Conservation (phyloP, 495 filamentous ascomycete species). For the Aspergillus taichungensis region DNA sequence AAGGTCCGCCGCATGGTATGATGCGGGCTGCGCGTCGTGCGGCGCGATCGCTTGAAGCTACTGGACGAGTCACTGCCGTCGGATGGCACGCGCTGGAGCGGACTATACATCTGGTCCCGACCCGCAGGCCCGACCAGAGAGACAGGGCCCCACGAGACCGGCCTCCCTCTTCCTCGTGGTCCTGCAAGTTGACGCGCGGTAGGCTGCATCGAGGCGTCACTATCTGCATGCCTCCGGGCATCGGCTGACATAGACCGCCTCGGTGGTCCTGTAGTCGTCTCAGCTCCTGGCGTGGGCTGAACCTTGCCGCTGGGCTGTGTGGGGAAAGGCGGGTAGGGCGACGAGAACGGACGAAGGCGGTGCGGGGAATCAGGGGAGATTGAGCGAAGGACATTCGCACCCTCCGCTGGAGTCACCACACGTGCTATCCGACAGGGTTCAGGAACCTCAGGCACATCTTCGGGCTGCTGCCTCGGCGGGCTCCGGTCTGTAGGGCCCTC, state of each 20-base stretch:
- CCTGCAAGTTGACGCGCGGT: background rate
- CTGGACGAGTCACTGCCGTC: conserved; percentile 55
- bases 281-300: background rate
- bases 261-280: conserved; percentile 8
- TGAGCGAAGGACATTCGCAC: conserved; percentile 8
- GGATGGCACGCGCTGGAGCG: conserved; percentile 24
- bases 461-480: background rate
- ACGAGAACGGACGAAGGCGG: conserved; percentile 12
- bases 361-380: conserved; percentile 13
- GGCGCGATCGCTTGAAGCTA: conserved; percentile 47
- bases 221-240: background rate
- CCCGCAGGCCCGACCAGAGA: conserved; percentile 1
- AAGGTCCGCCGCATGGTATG: conserved; percentile 50
- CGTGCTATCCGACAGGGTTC: conserved; percentile 15
- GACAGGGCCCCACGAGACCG: conserved; percentile 21
- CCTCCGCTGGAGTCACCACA: conserved; percentile 15
- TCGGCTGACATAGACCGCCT: conserved; percentile 18
- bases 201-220: background rate
- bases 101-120: background rate
- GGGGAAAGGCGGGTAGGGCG: conserved; percentile 14
- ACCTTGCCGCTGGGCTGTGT: conserved; percentile 3
- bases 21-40: conserved; percentile 26
- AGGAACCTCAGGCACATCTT: conserved; percentile 6
- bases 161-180: conserved; percentile 8
- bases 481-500: background rate